Evolutionary conservation across 139 green algal genomes (phyloP), one percentile per base, ranked within the genome.

Genomic region (Chlorella ohadii): DNA sequence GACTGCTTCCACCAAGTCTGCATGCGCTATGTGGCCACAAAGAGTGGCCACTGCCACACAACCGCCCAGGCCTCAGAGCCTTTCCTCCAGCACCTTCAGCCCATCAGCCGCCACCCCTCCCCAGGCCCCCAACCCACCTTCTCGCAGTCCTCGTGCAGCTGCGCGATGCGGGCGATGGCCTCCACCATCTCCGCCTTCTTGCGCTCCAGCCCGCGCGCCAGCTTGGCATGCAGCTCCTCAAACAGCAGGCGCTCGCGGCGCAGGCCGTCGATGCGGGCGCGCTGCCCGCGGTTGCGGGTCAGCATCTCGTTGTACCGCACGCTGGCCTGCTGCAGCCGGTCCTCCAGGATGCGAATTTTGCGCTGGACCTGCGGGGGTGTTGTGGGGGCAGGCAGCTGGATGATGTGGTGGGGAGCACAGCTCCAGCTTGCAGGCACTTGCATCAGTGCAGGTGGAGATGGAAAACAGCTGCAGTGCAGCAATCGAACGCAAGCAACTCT

Each of bases 181-280:
- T 93, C 91, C 33, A 91, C 91, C 91, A 97, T 96, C 78, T 96
- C 94, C 16, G 77, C 86, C 90, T 96, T 96, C 68, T 95, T 87
- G 68, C 93, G 91, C 22, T 82, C 59, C 78, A 97, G 88, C 74
- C 94, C 91, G 33, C 89, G 86, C 70, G 96, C 89, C 73, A 97
- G 84, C 89, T 98, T 98, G 68, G 47, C 87, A 84, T 94, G 88
- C 55, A 98, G 93, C 83, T 93, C 90, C 61, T 97, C 92, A 90
- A 98, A 98, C 87, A 97, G 95, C 72, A 96, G 81, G 17, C 92
- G 89, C 91, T 99, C 96, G 1, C 94, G 90, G 16, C 95, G 85
- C 67, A 98, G 84, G 85, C 93, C 92, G 89, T 99, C 94, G 51
- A 99, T 97, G 84, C 91, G 77, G 7, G 33, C 80, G 20, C 72